Evolutionary conservation across 106 monocot genomes (phyloP), one percentile per base, ranked within the genome.

Genomic region (Narthecium ossifragum): DNA sequence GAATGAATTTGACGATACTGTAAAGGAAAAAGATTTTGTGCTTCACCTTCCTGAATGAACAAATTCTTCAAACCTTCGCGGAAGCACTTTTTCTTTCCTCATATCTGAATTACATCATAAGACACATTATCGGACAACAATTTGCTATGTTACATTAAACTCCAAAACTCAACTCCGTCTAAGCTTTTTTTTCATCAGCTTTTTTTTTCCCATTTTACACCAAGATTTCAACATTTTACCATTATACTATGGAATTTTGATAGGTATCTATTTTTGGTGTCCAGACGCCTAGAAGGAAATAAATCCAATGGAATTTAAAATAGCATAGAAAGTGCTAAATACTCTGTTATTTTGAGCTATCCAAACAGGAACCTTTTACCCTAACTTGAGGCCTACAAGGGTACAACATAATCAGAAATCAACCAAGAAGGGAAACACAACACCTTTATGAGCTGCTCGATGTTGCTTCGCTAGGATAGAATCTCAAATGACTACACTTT

Each of bases 71-170:
- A 54, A 54, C n/a, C 28, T 12, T 31, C 22, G 10, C 6, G 15
- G 20, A 17, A 10, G 54, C 29, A 11, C 28, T 30, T 13, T 12
- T 17, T 18, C 12, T 8, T 29, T 15, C 20, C 14, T 30, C 28
- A 14, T 29, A 17, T 4, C 14, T 13, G 17, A 8, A 4, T 22
- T 20, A 49, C 9, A 22, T 49, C 21, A 9, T 49, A 24, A 49
- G 49, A 49, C 77, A 70, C 77, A 73, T 70, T 73, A 72, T 76
- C 45, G 38, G 57, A 3, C 45, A 17, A 46, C 36, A 31, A 34
- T 74, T 54, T 38, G 31, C 32, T 78, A 70, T 78, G 70, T 54
- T 78, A 83, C 82, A 78, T 7, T 70, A 26, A 46, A 78, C 53
- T 53, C 61, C 53, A 52, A 32, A 39, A 37, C 66, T 37, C 60